Percentiles rank a stretch among this genome's conserved stretches.
Evolutionary conservation across 2,329 filamentous ascomycete genomes (phyloP).

Genomic region (Pestalotiopsis sp.): DNA sequence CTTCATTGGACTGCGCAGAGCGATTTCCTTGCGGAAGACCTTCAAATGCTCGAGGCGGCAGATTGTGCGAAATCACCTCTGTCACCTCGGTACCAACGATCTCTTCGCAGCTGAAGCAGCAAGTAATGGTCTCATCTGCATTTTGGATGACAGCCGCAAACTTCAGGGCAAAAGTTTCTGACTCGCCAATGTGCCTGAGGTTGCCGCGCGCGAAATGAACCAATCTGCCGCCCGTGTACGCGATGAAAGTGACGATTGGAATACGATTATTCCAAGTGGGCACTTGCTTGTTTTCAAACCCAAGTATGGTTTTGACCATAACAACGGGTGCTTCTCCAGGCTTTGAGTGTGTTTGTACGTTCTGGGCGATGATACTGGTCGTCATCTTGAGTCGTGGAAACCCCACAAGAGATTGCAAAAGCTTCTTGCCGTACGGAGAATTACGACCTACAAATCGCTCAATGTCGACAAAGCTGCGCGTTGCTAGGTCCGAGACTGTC

Average conservation of each 20-base stretch:
- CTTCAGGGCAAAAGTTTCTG: slow-evolving; percentile 57
- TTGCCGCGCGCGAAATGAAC: slow-evolving; percentile 69
- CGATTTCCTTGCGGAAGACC: not conserved
- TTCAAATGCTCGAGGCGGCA: slow-evolving; percentile 36
- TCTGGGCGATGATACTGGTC: slow-evolving; percentile 33
- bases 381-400: slow-evolving; percentile 66
- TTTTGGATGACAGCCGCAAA: slow-evolving; percentile 60
- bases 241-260: slow-evolving; percentile 74
- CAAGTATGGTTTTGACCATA: slow-evolving; percentile 67
- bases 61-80: slow-evolving; percentile 26
- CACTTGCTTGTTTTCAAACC: slow-evolving; percentile 70
- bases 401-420: slow-evolving; percentile 64
- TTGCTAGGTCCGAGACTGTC: slow-evolving; percentile 71
- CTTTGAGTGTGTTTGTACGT: slow-evolving; percentile 21
- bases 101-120: slow-evolving; percentile 81
- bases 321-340: slow-evolving; percentile 53
- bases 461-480: slow-evolving; percentile 69
- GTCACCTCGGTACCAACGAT: slow-evolving; percentile 65
- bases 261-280: slow-evolving; percentile 65
- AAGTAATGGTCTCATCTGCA: slow-evolving; percentile 61
- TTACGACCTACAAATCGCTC: slow-evolving; percentile 78
- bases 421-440: slow-evolving; percentile 77
- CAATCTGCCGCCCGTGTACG: slow-evolving; percentile 70
- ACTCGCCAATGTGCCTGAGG: slow-evolving; percentile 65
- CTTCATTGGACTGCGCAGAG: not conserved